Evolutionary conservation across 2,329 filamentous ascomycete genomes (phyloP), one percentile per base, ranked within the genome.

Genomic region (Thielaviopsis ethacetica): DNA sequence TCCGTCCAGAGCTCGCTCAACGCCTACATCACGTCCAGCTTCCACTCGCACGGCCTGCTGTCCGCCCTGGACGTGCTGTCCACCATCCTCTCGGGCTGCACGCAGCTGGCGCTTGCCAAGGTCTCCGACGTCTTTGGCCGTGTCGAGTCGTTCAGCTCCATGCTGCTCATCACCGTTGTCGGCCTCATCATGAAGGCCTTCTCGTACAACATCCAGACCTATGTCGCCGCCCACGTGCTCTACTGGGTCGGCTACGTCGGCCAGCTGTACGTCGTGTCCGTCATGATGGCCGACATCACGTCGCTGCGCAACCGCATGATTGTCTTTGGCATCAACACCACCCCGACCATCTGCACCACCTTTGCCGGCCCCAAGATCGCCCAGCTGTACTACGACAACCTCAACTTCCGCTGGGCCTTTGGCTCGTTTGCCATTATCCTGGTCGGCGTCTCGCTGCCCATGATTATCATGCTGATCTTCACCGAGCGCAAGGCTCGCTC

Each of bases 21-120:
- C 17, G 77, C 81, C 38, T 86, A 83, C 69, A 80, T 85, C 30
- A 86, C 83, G 1, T 85, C 82, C 61, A 74, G 77, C 2, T 87
- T 86, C 65, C 72, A 73, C 47, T 74, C 76, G 54, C 84, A 86
- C 66, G 83, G 83, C 13, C 73, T 87, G 38, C 74, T 86, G n/a
- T 79, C 82, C 2, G 84, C 82, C 0, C 78, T 85, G 51, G 72
- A 78, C 56, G 81, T 86, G 26, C 76, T 86, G 15, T 79, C 84
- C 57, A 68, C 68, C 55, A 68, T 73, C 51, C 66, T 75, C 13
- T 68, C 69, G 52, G 71, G 70, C 50, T 68, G 71, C 19, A 68
- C 68, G 57, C 67, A 68, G 44, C 70, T 73, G 6, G 69, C 69
- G 13, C 69, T 77, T 59, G 74, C 75, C 60, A 78, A 77, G 64